Percentiles rank a stretch among this genome's conserved stretches.
phyloP scores from a whole-genome alignment of 225 moss, liverwort and hornwort species.

The Polytrichum formosum region DNA sequence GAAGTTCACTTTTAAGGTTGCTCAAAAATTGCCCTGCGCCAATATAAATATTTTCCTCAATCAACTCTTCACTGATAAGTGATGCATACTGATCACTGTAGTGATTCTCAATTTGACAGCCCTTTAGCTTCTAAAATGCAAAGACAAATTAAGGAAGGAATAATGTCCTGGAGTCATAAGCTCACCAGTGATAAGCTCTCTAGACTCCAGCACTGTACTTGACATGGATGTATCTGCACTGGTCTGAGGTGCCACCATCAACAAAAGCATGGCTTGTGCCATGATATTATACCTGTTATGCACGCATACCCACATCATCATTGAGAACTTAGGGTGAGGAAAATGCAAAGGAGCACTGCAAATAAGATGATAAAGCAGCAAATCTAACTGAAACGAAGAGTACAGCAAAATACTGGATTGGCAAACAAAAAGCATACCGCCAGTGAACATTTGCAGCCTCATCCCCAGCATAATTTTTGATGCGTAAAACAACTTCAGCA shows the following conservation, averaged over 20 bases:
- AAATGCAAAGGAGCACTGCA: background rate
- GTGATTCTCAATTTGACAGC: too few relatives aligned
- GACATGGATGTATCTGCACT: conserved; percentile 29
- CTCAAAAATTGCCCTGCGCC: conserved; percentile 74
- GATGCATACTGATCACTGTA: too few relatives aligned
- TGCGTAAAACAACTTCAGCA: conserved; percentile 56
- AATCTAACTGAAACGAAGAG: background rate
- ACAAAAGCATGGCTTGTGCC: conserved; percentile 97
- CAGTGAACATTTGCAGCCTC: conserved; percentile 73
- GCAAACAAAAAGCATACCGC: conserved; percentile 56
- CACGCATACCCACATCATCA: background rate
- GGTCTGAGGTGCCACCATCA: conserved; percentile 63
- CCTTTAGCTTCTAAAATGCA: too few relatives aligned
- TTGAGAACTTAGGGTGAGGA: background rate
- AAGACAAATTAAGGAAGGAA: background rate
- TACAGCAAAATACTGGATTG: background rate
- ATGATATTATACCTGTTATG: conserved; percentile 81
- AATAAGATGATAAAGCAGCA: background rate
- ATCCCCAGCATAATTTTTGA: conserved; percentile 51
- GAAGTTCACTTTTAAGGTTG: conserved; percentile 92
- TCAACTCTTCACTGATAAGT: too few relatives aligned
- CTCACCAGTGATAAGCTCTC: conserved; percentile 70
- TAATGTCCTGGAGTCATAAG: background rate
- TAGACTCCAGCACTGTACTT: conserved; percentile 49
- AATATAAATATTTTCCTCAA: background rate